Evolutionary conservation across 2,329 filamentous ascomycete genomes (phyloP), one percentile per base, ranked within the genome.

Genomic region (Scedosporium boydii): DNA sequence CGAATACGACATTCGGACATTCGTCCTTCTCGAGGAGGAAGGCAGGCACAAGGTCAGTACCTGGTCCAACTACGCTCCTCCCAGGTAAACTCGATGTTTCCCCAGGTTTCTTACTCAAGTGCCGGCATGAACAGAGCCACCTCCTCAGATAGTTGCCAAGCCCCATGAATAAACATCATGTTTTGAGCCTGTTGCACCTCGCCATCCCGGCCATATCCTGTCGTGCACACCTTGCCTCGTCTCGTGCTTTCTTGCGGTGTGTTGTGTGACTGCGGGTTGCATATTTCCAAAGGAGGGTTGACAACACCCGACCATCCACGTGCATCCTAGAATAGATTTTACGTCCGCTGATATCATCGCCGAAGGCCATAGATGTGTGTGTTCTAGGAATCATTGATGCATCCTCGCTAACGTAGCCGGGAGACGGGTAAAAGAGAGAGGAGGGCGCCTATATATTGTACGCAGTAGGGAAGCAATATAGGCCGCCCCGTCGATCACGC

Each of bases 111-210:
- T 55, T 23, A 21, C 21, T 14, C 51, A 55, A 55, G 51, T 55
- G 51, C 51, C 51, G 51, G 51, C 51, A 55, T 55, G 51, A 55
- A 55, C 51, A 55, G 51, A 55, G 21, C 51, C 51, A 55, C 51
- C 23, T 55, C 23, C 5, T 23, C 23, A 27, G 5, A 14, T 18
- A 23, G 23, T 27, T 29, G 51, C 51, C 51, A 55, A 55, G 51
- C 51, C 51, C 51, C 51, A 23, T 27, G 12, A 55, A 55, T 23
- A 14, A 26, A 23, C 21, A 48, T 48, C 44, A 6, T 55, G 51
- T 55, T 55, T 55, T 55, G 21, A 21, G 23, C 51, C 51, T 55
- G 51, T 27, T 16, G 3, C 51, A 29, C 51, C 51, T 55, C 27
- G 27, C 27, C 27, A 6, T 6, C 9, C 27, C 6, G 5, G 34